A percentile compares a stretch with the other conserved stretches of the same genome.
Conservation (phyloP, 2,329 filamentous ascomycete genomes). For the Colletotrichum graminicola region DNA sequence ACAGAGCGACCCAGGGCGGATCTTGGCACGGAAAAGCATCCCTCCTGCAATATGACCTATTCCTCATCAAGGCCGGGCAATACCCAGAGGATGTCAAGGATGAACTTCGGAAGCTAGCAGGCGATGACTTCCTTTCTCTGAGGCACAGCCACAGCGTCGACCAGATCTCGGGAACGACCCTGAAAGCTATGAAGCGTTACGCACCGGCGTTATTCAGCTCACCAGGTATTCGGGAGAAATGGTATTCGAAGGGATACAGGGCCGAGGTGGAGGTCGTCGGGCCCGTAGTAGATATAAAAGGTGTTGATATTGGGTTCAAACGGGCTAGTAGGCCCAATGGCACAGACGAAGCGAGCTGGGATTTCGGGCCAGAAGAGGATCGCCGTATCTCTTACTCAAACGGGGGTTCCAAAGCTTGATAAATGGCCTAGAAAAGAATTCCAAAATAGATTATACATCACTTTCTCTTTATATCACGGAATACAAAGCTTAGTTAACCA, state of each 20-base stretch:
- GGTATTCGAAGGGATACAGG: constrained; percentile 59
- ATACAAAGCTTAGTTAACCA: not conserved
- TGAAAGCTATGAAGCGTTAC: constrained; percentile 65
- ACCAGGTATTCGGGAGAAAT: constrained; percentile 61
- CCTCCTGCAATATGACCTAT: constrained; percentile 76
- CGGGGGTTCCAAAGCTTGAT: not conserved
- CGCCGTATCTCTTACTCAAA: constrained; percentile 29
- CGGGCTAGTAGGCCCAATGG: constrained; percentile 63
- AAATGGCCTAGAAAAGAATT: not conserved
- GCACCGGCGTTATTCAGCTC: constrained; percentile 68
- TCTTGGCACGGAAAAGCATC: constrained; percentile 75
- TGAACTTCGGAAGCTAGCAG: constrained; percentile 61
- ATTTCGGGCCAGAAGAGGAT: constrained; percentile 61
- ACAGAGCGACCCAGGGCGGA: constrained; percentile 72
- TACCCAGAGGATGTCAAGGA: constrained; percentile 67
- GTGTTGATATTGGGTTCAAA: constrained; percentile 59
- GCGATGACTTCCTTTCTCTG: constrained; percentile 66
- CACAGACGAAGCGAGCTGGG: constrained; percentile 69
- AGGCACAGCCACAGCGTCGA: constrained; percentile 74
- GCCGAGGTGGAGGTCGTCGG: constrained; percentile 56
- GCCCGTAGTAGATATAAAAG: constrained; percentile 59
- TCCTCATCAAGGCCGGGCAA: constrained; percentile 71
- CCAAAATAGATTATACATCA: not conserved
- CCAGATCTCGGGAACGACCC: constrained; percentile 70
- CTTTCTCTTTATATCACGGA: not conserved